Evolutionary conservation across 2,329 filamentous ascomycete genomes (phyloP), one percentile per base, ranked within the genome.

Genomic region (Penicillium verrucosum): DNA sequence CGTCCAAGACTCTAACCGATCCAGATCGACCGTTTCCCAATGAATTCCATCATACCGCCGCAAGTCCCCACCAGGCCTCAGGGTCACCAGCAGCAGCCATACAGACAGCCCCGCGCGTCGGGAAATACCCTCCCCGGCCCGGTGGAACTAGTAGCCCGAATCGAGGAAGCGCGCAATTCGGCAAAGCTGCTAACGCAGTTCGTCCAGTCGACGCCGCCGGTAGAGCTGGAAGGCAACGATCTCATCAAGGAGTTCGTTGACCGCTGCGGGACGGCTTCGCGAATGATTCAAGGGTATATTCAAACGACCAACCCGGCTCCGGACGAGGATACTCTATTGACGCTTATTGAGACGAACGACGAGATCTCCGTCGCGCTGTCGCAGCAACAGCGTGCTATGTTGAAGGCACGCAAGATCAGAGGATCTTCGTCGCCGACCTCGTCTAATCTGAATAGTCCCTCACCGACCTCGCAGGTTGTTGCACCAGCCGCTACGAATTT

Each of bases 301-400:
- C 81, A 86, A 41, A 85, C 87, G 45, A 86, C 89, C 55, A 84
- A 90, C 70, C 92, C 93, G 0, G 72, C 84, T 1, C 92, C 93
- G 0, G 94, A 97, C 73, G 93, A 96, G 68, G 89, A 96, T 64
- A 97, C 93, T 1, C 91, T 97, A 83, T 86, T 94, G 70, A 92
- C 86, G 14, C 79, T 99, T 60, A 96, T 99, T 68, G 92, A 97
- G 73, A 94, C 91, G 14, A 96, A 96, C 71, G 94, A 97, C 74
- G 89, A 93, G 70, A 80, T 99, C 30, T 89, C 90, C 59, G 85
- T 89, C 43, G 88, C 92, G 0, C 81, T 93, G 40, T 94, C 86
- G 61, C 87, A 91, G 70, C 90, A 97, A 73, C 90, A 96, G 73
- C 86, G 92, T 53, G 88, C 91, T 10, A 78, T 95, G 40, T 77